Conservation (phyloP, 345 rosid species). For the Nephelium lappaceum region DNA sequence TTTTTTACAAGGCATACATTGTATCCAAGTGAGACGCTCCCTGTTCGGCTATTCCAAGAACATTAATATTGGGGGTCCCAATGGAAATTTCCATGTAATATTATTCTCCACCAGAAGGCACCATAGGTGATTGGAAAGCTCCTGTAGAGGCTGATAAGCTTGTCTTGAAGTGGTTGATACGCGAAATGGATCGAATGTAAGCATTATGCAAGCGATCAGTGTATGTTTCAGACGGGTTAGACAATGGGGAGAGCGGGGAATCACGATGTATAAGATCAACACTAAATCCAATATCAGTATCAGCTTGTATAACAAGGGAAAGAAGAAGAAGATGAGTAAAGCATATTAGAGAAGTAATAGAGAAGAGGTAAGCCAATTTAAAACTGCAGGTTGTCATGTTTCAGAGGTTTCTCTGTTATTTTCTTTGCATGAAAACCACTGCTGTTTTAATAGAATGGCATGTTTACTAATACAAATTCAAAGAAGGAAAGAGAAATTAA, state of each 20-base stretch:
- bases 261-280: conserved; percentile 51
- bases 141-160: neutral
- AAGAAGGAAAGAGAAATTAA: no score
- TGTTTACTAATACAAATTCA: no score
- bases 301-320: neutral
- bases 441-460: no score
- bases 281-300: conserved; percentile 22
- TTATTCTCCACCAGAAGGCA: conserved; percentile 50
- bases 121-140: conserved; percentile 40
- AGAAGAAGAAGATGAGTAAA: conserved; percentile 1
- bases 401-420: neutral
- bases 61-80: conserved; percentile 51
- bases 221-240: conserved; percentile 40
- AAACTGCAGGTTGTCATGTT: neutral
- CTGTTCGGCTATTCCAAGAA: conserved; percentile 58
- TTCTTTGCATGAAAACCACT: no score
- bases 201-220: no score
- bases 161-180: no score
- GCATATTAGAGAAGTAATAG: no score
- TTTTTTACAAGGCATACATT: no score
- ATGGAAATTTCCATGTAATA: conserved; percentile 53
- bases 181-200: no score
- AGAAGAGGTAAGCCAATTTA: neutral
- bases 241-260: no score
- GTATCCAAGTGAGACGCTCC: conserved; percentile 66